Percentiles rank a stretch among this genome's conserved stretches.
Evolutionary conservation across 2,329 filamentous ascomycete species (phyloP).

Genomic region (Lomentospora prolificans): DNA sequence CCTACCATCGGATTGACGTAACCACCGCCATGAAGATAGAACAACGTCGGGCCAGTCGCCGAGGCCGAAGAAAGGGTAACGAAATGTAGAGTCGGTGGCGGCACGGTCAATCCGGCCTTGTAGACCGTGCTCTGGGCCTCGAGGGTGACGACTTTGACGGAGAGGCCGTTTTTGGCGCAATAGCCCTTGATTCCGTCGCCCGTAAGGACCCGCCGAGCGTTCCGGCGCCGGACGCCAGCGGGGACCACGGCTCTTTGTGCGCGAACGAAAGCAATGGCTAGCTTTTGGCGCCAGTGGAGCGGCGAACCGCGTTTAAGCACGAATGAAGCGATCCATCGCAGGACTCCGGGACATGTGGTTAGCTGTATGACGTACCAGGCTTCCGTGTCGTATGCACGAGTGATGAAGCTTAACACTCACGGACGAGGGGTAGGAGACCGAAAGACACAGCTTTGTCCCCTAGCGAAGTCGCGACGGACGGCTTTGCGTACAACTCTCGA

Average conservation of each 20-base stretch:
- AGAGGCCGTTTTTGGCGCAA: constrained; percentile 1
- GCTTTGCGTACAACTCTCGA: background rate
- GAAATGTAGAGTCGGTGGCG: constrained; percentile 12
- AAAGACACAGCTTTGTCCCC: background rate
- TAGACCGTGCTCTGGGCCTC: background rate
- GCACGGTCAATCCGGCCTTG: background rate
- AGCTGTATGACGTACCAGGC: background rate
- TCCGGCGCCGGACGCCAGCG: constrained; percentile 1
- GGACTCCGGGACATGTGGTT: background rate
- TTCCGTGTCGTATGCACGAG: background rate
- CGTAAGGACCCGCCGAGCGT: background rate
- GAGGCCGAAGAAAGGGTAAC: constrained; percentile 9
- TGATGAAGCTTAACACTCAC: background rate
- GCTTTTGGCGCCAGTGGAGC: constrained; percentile 10
- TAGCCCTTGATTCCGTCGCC: constrained; percentile 1
- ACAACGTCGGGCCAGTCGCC: constrained; percentile 9
- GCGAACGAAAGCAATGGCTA: constrained; percentile 5
- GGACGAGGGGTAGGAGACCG: background rate
- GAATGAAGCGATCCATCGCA: background rate
- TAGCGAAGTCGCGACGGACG: background rate
- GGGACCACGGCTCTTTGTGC: background rate
- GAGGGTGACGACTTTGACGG: constrained; percentile 5
- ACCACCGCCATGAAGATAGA: constrained; percentile 17
- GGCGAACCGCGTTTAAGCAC: background rate
- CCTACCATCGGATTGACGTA: constrained; percentile 14